Percentiles rank a stretch among this genome's conserved stretches.
Evolutionary conservation across 1,139 yeast genomes (phyloP).

Genomic region (Lodderomyces metapsilosis): DNA sequence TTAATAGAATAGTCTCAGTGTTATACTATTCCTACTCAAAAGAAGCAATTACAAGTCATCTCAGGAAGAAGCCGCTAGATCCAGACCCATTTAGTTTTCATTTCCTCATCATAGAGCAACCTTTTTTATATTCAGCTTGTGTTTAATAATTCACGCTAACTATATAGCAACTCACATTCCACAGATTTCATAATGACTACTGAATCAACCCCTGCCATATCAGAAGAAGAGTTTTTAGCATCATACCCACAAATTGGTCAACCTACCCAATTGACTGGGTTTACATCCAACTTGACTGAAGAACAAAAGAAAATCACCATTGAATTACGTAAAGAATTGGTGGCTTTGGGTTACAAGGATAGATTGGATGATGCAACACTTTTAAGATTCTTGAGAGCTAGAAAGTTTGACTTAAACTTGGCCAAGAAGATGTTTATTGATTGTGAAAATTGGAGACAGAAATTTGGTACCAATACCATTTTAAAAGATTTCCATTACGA

Average conservation of each 20-base stretch:
- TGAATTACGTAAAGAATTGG: conserved; percentile 57
- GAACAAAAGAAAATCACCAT: conserved; percentile 63
- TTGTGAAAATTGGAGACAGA: conserved; percentile 91
- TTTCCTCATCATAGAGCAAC: too few species aligned
- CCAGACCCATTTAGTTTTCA: too few species aligned
- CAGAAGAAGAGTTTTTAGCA: conserved; percentile 33
- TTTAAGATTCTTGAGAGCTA: conserved; percentile 88
- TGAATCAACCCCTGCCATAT: conserved; percentile 12
- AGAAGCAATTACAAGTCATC: too few species aligned
- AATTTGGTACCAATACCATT: conserved; percentile 83
- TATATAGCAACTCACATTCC: too few species aligned
- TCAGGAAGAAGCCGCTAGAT: too few species aligned
- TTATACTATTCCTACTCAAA: too few species aligned
- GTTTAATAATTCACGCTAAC: too few species aligned
- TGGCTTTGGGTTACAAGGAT: conserved; percentile 62
- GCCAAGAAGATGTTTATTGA: conserved; percentile 80
- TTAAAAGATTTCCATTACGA: conserved; percentile 82
- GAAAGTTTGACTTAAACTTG: conserved; percentile 82
- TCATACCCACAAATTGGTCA: conserved; percentile 73
- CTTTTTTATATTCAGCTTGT: too few species aligned
- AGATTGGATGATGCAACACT: conserved; percentile 89
- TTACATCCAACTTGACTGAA: conserved; percentile 74
- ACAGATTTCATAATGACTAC: conserved; percentile 7
- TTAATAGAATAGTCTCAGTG: too few species aligned
- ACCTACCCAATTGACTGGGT: conserved; percentile 63